A percentile compares a stretch with the other conserved stretches of the same genome.
These are phyloP conservation scores for Brachypodium distachyon DNA, from an alignment of 202 grass and related monocot genomes.

Conservation along the genomic window DNA sequence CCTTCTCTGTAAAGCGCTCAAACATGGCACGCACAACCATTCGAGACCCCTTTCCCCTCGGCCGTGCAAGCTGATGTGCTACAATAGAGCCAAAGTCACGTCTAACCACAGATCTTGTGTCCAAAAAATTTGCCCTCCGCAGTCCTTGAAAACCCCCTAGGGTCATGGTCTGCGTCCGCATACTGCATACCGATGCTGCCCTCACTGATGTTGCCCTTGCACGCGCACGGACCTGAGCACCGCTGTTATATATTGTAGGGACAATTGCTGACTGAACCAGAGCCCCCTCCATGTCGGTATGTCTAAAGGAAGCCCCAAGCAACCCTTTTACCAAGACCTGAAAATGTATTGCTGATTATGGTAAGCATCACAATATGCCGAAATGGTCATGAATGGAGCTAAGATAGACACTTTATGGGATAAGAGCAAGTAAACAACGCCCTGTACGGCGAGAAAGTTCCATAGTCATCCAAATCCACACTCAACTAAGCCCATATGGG, in stretches of 20 bases:
- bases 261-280: background rate
- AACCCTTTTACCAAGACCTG: background rate
- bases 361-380: background rate
- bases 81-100: no score
- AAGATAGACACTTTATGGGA: background rate
- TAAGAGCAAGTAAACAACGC: background rate
- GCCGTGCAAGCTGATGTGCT: no score
- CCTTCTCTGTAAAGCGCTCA: no score
- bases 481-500: background rate
- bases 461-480: background rate
- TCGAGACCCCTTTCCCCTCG: no score
- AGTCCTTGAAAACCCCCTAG: no score
- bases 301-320: background rate
- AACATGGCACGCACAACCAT: no score
- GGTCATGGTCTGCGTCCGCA: background rate
- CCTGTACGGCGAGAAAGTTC: background rate
- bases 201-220: background rate
- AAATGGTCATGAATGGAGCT: background rate
- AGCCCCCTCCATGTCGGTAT: constrained; percentile 2
- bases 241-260: background rate
- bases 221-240: background rate
- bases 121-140: no score
- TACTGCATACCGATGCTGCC: no score
- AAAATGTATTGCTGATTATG: background rate
- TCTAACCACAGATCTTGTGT: no score